These are phyloP conservation scores for Aspergillus conjunctus DNA, from an alignment of 495 filamentous ascomycete genomes.

Conservation along the genomic window DNA sequence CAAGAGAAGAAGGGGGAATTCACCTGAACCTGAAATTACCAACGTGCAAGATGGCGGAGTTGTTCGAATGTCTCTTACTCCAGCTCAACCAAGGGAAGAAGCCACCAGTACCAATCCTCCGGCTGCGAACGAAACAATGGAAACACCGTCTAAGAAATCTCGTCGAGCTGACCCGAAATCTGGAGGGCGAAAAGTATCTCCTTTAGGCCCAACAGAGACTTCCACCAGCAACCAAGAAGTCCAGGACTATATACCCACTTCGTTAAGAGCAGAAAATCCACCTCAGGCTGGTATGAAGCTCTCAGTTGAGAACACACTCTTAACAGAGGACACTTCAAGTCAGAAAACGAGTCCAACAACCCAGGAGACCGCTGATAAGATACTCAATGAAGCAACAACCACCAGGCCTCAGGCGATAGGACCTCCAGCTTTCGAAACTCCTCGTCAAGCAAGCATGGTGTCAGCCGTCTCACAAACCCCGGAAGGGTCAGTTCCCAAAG, in stretches of 20 bases:
- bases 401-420: background rate
- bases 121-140: background rate
- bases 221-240: background rate
- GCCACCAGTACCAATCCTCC: background rate
- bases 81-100: no score
- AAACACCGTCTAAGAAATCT: conserved; percentile 10
- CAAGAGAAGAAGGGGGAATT: conserved; percentile 21
- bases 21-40: conserved; percentile 5
- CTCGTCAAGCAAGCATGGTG: background rate
- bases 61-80: no score
- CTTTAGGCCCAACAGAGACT: background rate
- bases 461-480: background rate
- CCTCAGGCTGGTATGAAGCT: background rate
- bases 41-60: background rate
- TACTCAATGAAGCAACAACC: background rate
- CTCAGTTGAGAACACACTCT: background rate
- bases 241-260: background rate
- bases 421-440: background rate
- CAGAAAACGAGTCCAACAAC: background rate
- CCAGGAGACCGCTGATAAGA: background rate
- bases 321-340: background rate
- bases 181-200: background rate
- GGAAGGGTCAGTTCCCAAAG: background rate
- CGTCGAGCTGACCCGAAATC: background rate
- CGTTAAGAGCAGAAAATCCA: background rate